Evolutionary conservation across 192 early-diverging fungal species (phyloP).

Genomic region (Coemansia sp.): DNA sequence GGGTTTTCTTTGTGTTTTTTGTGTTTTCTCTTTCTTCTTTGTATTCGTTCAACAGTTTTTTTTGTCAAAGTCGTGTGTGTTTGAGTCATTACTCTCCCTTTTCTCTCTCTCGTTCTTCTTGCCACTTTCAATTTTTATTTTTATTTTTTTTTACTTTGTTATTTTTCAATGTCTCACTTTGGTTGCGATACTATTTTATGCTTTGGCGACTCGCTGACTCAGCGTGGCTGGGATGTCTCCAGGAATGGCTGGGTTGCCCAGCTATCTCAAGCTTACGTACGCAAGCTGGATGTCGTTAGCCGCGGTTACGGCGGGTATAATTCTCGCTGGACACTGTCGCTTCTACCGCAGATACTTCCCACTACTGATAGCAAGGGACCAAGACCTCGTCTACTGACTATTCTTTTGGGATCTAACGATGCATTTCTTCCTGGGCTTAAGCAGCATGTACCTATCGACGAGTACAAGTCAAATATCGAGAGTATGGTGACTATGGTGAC

Average conservation of each 20-base stretch:
- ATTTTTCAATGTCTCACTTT: background rate
- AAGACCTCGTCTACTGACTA: constrained; percentile 19
- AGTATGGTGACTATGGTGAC: constrained; percentile 10
- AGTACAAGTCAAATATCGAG: constrained; percentile 25
- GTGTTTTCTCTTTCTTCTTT: too few species aligned
- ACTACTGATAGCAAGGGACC: too few species aligned
- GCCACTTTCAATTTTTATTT: background rate
- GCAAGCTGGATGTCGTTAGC: constrained; percentile 41
- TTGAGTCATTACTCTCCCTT: too few species aligned
- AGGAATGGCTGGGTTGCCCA: constrained; percentile 47
- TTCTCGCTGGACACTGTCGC: constrained; percentile 12
- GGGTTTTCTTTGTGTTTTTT: too few species aligned
- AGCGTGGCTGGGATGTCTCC: constrained; percentile 43
- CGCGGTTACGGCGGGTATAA: constrained; percentile 46
- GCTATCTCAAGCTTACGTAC: constrained; percentile 27
- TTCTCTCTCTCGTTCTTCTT: background rate
- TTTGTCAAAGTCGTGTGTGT: too few species aligned
- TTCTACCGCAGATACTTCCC: constrained; percentile 23
- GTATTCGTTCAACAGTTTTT: too few species aligned
- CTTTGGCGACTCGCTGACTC: constrained; percentile 48
- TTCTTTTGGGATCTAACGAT: constrained; percentile 48
- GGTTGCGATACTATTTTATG: constrained; percentile 20
- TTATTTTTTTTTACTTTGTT: too few species aligned
- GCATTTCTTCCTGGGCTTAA: constrained; percentile 13
- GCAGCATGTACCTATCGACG: constrained; percentile 38